Evolutionary conservation across 2,329 filamentous ascomycete species (phyloP).

Genomic region (Thermomyces lanuginosus): DNA sequence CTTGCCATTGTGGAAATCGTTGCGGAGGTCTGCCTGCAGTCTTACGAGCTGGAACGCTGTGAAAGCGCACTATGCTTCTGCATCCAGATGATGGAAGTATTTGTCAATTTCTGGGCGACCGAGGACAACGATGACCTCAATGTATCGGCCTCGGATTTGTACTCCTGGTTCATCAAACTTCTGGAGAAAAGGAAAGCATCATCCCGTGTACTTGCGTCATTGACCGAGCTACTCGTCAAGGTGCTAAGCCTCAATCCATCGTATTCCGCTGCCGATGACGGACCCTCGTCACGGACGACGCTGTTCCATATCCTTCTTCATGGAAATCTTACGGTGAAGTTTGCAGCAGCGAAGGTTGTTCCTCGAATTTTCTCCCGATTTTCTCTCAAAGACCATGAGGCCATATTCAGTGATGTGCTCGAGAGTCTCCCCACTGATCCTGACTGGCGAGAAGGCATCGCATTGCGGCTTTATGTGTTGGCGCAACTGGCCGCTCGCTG

Average conservation of each 20-base stretch:
- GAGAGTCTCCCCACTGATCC: slow-evolving; percentile 57
- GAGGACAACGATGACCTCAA: slow-evolving; percentile 41
- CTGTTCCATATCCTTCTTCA: slow-evolving; percentile 56
- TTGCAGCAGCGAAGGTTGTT: slow-evolving; percentile 52
- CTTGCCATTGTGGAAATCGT: slow-evolving; percentile 32
- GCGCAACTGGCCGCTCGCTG: slow-evolving; percentile 64
- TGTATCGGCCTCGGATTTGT: slow-evolving; percentile 57
- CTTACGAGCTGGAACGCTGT: slow-evolving; percentile 51
- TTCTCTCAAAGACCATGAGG: slow-evolving; percentile 66
- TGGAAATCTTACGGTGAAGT: slow-evolving; percentile 56
- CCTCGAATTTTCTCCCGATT: slow-evolving; percentile 65
- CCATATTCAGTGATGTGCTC: slow-evolving; percentile 72
- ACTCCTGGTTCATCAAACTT: slow-evolving; percentile 57
- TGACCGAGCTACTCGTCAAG: slow-evolving; percentile 53
- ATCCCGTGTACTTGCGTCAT: slow-evolving; percentile 45
- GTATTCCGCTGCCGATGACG: slow-evolving; percentile 45
- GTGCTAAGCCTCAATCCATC: slow-evolving; percentile 51
- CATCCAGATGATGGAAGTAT: slow-evolving; percentile 49
- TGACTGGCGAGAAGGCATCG: slow-evolving; percentile 64
- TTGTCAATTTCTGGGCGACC: slow-evolving; percentile 48
- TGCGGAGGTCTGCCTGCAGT: slow-evolving; percentile 32
- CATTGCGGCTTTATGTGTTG: slow-evolving; percentile 61
- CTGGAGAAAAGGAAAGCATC: slow-evolving; percentile 56
- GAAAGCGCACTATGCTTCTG: slow-evolving; percentile 55
- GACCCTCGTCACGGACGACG: slow-evolving; percentile 51